Percentiles rank a stretch among this genome's conserved stretches.
Conservation (phyloP, 768 basidiomycete species). For the Naganishia vaughanmartiniae region DNA sequence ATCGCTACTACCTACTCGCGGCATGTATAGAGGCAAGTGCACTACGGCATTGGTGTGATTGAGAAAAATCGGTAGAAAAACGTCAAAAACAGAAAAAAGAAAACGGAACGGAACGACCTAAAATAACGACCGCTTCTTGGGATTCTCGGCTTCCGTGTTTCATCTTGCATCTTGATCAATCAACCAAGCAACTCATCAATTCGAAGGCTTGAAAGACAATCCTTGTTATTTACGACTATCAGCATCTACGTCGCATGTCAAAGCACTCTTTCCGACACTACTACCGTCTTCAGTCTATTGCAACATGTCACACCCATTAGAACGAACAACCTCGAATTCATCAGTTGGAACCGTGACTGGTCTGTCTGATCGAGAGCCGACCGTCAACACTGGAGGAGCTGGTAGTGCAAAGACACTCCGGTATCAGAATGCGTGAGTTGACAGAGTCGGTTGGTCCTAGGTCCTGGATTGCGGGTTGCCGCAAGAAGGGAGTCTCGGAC, state of each 20-base stretch:
- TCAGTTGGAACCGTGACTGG: slow-evolving; percentile 5
- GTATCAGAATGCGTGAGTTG: slow-evolving; percentile 10
- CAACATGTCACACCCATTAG: slow-evolving; percentile 25
- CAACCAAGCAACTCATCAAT: background rate
- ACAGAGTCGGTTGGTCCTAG: background rate
- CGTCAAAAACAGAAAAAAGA: background rate
- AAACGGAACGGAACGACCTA: background rate
- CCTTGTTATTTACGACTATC: background rate
- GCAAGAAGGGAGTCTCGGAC: background rate
- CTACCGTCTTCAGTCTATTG: background rate
- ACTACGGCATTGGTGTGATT: background rate
- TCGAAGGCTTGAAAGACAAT: background rate
- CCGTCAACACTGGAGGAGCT: background rate
- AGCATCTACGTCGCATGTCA: background rate
- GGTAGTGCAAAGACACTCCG: background rate
- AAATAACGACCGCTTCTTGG: too few species aligned
- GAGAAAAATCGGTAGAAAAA: background rate
- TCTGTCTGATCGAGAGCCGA: background rate
- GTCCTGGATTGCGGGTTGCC: background rate
- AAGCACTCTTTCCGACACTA: background rate
- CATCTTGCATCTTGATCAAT: background rate
- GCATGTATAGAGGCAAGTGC: background rate
- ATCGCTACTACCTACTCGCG: background rate
- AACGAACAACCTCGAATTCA: slow-evolving; percentile 12
- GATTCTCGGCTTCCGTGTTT: background rate